Evolutionary conservation across 192 early-diverging fungal species (phyloP).

Genomic region (Fimicolochytrium jonesii): DNA sequence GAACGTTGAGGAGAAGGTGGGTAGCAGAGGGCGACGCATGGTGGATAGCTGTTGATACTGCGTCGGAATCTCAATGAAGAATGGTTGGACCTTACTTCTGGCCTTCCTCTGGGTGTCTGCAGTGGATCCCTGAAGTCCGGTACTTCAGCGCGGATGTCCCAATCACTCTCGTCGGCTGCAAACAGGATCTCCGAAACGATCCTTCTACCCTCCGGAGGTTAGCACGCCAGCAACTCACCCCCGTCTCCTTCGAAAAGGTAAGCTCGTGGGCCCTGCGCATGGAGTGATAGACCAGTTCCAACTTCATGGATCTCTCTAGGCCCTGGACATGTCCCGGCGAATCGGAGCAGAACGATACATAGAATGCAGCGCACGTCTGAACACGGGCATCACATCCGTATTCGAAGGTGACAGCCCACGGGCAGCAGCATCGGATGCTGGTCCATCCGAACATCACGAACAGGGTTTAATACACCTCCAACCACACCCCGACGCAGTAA

Average conservation of each 20-base stretch:
- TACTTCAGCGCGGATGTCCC: slow-evolving; percentile 32
- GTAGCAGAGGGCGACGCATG: neutral
- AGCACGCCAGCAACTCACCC: neutral
- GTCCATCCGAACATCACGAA: too few species aligned
- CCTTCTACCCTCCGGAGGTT: neutral
- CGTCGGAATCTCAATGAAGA: neutral
- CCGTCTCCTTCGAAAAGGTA: slow-evolving; percentile 15
- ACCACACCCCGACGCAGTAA: too few species aligned
- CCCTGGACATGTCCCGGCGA: slow-evolving; percentile 69
- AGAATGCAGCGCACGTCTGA: slow-evolving; percentile 84
- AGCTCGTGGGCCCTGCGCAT: neutral
- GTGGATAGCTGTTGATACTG: neutral
- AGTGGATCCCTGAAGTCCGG: slow-evolving; percentile 42
- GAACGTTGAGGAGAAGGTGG: slow-evolving; percentile 25
- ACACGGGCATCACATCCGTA: slow-evolving; percentile 72
- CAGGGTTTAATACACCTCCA: too few species aligned
- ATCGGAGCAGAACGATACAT: slow-evolving; percentile 81
- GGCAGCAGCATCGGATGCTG: too few species aligned
- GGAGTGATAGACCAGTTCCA: neutral
- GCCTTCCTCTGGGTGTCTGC: too few species aligned
- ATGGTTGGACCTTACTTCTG: too few species aligned
- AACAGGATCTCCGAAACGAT: slow-evolving; percentile 33
- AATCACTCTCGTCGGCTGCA: slow-evolving; percentile 38
- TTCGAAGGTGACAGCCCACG: too few species aligned
- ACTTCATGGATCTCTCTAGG: neutral